phyloP scores from a whole-genome alignment of 768 basidiomycete genomes.

The Boletus fagicola region DNA sequence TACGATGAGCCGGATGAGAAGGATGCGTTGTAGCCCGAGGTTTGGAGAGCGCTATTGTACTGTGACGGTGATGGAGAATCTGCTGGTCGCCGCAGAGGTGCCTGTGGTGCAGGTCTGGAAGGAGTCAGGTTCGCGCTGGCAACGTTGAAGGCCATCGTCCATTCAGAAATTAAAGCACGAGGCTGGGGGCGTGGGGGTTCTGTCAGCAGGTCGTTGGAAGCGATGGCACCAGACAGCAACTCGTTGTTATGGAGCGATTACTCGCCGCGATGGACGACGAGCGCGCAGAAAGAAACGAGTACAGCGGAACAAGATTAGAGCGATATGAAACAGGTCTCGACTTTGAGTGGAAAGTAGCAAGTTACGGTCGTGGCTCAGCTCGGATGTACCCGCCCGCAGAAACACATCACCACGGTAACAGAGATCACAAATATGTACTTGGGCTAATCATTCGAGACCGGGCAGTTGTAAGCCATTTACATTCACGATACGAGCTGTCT shows the following conservation, averaged over 20 bases:
- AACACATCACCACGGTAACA: conserved; percentile 34
- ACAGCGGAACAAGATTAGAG: neutral
- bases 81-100: conserved; percentile 50
- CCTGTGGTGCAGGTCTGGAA: conserved; percentile 74
- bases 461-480: neutral
- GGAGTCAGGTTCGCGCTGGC: conserved; percentile 66
- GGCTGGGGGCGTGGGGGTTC: conserved; percentile 2
- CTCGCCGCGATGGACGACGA: conserved; percentile 12
- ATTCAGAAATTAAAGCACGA: conserved; percentile 18
- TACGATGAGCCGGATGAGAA: conserved; percentile 63
- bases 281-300: neutral
- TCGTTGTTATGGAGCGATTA: neutral
- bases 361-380: conserved; percentile 15
- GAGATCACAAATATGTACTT: conserved; percentile 1
- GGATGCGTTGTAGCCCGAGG: conserved; percentile 57
- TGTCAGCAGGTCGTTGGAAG: neutral
- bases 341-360: neutral
- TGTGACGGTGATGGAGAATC: conserved; percentile 32
- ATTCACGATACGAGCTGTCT: neutral
- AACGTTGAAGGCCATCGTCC: conserved; percentile 48
- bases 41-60: conserved; percentile 45
- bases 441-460: neutral
- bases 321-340: neutral
- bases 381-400: conserved; percentile 31
- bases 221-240: neutral